These are phyloP conservation scores for Annulohypoxylon stygium DNA, from an alignment of 495 filamentous ascomycete species.

Conservation along the genomic window DNA sequence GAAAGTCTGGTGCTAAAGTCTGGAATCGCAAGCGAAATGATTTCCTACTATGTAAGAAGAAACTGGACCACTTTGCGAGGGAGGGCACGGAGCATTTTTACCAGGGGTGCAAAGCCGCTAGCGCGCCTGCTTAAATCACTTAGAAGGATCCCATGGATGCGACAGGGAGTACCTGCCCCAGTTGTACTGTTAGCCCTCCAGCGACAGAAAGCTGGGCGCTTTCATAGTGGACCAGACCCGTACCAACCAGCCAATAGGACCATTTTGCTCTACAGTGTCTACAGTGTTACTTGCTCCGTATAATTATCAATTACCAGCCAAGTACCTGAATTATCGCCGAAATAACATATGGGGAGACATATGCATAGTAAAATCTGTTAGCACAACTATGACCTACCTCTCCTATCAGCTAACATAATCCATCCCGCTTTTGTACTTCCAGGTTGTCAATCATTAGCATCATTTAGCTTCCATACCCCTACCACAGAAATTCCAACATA, in stretches of 20 bases:
- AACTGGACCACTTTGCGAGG: conserved; percentile 56
- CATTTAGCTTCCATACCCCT: conserved; percentile 12
- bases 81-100: conserved; percentile 50
- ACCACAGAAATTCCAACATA: conserved; percentile 12
- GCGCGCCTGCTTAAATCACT: conserved; percentile 42
- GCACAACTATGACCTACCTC: not conserved
- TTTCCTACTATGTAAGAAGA: conserved; percentile 53
- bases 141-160: conserved; percentile 19
- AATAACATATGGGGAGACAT: conserved; percentile 28
- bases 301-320: conserved; percentile 24
- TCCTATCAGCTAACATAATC: conserved; percentile 20
- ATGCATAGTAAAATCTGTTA: conserved; percentile 35
- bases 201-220: conserved; percentile 37
- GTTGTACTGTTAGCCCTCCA: conserved; percentile 33
- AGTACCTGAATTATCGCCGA: conserved; percentile 24
- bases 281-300: too few relatives aligned
- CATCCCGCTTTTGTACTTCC: conserved; percentile 37
- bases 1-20: conserved; percentile 51
- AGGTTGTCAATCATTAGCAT: conserved; percentile 19
- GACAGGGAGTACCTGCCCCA: conserved; percentile 31
- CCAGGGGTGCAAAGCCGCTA: conserved; percentile 40
- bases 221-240: conserved; percentile 21
- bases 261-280: conserved; percentile 18
- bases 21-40: conserved; percentile 64
- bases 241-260: conserved; percentile 25